Base-by-base conservation (phyloP, 2,329 filamentous ascomycete species). In the Phyllosticta capitalensis region DNA sequence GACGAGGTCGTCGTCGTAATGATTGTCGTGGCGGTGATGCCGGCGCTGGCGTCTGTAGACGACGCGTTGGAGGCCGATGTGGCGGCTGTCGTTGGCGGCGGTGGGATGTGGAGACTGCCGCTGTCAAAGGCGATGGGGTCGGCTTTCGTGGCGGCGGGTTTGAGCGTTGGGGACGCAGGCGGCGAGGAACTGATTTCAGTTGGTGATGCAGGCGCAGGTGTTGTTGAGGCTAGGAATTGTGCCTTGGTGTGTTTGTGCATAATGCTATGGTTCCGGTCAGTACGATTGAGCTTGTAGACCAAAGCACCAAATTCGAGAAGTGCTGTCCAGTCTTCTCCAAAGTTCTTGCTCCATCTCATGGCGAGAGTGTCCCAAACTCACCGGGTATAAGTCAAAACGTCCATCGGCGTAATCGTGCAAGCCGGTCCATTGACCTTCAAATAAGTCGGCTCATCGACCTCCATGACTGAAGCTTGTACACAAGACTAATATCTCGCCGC, bases 241-340 rank as follows among this genome's bases (percentile, higher is more conserved):
- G 58, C 58, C 24, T 49, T 45, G 19, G 58, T 59, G 21, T 59
- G 58, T 28, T 53, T 49, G 48, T 55, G 58, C 58, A 59, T 59
- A 28, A 55, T 59, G 48, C 58, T 59, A 45, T 10, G 1, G 19
- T 26, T 26, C 26, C 30, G 14, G 24, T 28, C 26, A 54, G 52
- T 54, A 10, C 3, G 22, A 10, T 54, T 14, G 12, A 14, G 12
- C 50, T 21, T 20, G n/a, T 38, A 26, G 3, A 20, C 7, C 26
- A 21, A 19, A 51, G 22, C 9, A 45, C 9, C 49, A 17, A 17
- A n/a, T 6, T 6, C 19, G 10, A 38, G 5, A 55, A 10, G 20
- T 5, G 49, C 5, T 22, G 3, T 19, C 21, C 20, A 20, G n/a
- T 12, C 17, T 6, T 24, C 9, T 52, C 9, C 22, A 14, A 20